Evolutionary conservation across 1,284 basidiomycete genomes (phyloP), one percentile per base, ranked within the genome.

Genomic region (Cryptococcus sp.): DNA sequence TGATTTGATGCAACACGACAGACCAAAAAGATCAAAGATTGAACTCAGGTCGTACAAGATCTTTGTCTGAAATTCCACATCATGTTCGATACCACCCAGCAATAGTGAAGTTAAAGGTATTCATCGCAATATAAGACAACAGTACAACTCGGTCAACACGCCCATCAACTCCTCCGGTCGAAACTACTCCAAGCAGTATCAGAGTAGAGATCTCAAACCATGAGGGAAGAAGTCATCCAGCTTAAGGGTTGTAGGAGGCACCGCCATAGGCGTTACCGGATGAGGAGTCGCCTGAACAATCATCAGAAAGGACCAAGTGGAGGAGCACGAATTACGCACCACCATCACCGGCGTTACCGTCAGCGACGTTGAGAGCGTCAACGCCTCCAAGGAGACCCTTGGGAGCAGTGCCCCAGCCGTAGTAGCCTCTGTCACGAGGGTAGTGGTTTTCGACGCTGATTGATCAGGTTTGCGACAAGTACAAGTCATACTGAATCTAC

Each of bases 181-280:
- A 23, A 23, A 1, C 23, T 23, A 23, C 23, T 23, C 23, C 23
- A 23, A 23, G 23, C 23, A 23, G 23, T 23, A 23, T 23, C 23
- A 23, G 23, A 23, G 23, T 23, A 23, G 23, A 23, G 23, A 23
- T 23, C 23, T 23, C 23, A 23, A 23, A 23, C 23, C 23, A 23
- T 23, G 23, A 23, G 23, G 23, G 23, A 23, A 23, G 23, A 23
- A 23, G 23, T 23, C 23, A 23, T 23, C 23, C 23, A 23, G 38
- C n/a, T 41, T 41, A 41, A 41, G 58, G 46, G 47, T 58, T 48
- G 49, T 48, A 53, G 15, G 49, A 53, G 42, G 53, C 51, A 34
- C 65, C 65, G 31, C 65, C 65, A 46, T 58, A 52, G 14, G 65
- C 60, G 33, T 58, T 47, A 41, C 65, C 65, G 10, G 65, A 65